Percentiles rank a stretch among this genome's conserved stretches.
These are phyloP conservation scores for Arabidopsis thaliana DNA, from an alignment of 345 rosid genomes.

Conservation along the genomic window DNA sequence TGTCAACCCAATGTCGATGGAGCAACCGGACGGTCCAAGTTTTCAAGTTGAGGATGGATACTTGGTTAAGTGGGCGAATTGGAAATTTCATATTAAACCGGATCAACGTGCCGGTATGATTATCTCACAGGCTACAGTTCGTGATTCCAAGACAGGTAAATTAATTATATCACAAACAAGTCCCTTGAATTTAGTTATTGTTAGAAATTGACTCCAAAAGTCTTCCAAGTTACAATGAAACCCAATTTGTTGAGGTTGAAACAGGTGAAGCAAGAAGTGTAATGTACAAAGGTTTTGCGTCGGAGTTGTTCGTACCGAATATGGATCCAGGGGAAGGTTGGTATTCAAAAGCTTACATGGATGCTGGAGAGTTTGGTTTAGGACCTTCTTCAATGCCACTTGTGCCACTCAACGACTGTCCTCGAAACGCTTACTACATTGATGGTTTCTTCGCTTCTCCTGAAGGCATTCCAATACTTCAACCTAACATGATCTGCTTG, in stretches of 20 bases:
- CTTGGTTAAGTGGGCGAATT: conserved; percentile 58
- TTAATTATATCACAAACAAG: no score
- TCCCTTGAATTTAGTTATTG: background rate
- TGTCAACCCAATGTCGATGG: conserved; percentile 55
- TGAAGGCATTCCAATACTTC: background rate
- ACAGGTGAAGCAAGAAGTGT: conserved; percentile 40
- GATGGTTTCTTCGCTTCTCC: conserved; percentile 46
- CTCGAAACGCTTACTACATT: conserved; percentile 48
- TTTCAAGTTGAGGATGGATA: conserved; percentile 29
- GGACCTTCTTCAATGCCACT: conserved; percentile 42
- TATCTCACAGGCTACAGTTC: conserved; percentile 50
- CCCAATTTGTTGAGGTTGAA: conserved; percentile 4
- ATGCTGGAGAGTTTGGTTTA: conserved; percentile 51
- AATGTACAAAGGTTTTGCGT: conserved; percentile 46
- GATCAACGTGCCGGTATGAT: conserved; percentile 50
- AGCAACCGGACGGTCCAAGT: no score
- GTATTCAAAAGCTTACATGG: conserved; percentile 46
- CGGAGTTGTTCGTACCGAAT: conserved; percentile 54
- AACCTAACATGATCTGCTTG: background rate
- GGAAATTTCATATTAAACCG: conserved; percentile 50
- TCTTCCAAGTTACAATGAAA: background rate
- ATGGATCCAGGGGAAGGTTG: conserved; percentile 48
- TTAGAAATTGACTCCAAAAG: background rate
- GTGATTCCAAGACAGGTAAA: conserved; percentile 35
- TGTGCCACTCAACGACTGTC: conserved; percentile 48